Evolutionary conservation across 805 yeast genomes (phyloP).

Genomic region (Wickerhamomyces rabaulensis): DNA sequence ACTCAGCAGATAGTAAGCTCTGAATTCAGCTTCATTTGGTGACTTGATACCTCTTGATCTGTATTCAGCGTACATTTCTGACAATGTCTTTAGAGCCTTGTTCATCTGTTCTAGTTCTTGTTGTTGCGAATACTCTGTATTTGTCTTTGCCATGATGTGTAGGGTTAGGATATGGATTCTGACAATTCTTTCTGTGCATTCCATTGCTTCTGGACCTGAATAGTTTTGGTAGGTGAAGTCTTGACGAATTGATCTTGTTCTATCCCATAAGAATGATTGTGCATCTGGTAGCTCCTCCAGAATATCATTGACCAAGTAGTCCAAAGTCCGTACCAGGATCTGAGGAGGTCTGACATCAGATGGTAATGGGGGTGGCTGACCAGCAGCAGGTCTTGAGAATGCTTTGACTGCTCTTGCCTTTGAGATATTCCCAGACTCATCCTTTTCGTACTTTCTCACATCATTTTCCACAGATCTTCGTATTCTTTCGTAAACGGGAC

Average conservation of each 20-base stretch:
- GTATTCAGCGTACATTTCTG: constrained; percentile 81
- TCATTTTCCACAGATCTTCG: constrained; percentile 84
- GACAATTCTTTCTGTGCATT: constrained; percentile 87
- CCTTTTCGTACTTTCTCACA: constrained; percentile 72
- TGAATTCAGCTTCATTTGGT: constrained; percentile 88
- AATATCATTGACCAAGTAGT: constrained; percentile 62
- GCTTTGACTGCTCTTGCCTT: constrained; percentile 73
- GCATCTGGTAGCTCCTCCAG: constrained; percentile 70
- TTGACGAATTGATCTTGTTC: constrained; percentile 94
- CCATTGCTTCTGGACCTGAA: constrained; percentile 88
- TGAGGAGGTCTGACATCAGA: constrained; percentile 96
- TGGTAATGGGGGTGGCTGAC: constrained; percentile 96
- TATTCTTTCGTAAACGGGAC: constrained; percentile 89
- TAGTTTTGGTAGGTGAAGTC: constrained; percentile 95
- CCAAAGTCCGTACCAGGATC: constrained; percentile 57
- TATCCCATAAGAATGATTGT: constrained; percentile 93
- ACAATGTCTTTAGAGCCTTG: constrained; percentile 81
- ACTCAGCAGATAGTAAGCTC: constrained; percentile 79
- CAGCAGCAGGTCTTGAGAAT: constrained; percentile 95
- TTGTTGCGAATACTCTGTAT: constrained; percentile 78
- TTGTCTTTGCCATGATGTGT: constrained; percentile 78
- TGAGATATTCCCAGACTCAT: constrained; percentile 51
- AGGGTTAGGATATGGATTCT: constrained; percentile 78
- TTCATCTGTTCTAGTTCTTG: constrained; percentile 94
- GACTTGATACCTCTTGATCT: constrained; percentile 62